Conservation (phyloP, 768 basidiomycete genomes). For the Jaapia argillacea region DNA sequence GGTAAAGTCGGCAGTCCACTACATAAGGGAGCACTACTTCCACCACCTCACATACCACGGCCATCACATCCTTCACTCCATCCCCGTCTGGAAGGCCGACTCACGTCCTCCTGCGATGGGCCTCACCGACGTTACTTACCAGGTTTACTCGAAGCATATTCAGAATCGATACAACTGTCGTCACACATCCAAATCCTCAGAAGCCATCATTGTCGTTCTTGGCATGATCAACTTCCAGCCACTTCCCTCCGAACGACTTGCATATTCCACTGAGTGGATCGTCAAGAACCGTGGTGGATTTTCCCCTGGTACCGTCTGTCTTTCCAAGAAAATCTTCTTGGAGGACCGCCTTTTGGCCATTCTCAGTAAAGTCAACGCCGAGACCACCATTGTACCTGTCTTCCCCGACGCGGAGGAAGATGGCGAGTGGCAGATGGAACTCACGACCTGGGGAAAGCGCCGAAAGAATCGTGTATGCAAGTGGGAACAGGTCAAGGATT, state of each 20-base stretch:
- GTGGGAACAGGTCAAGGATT: slow-evolving; percentile 2
- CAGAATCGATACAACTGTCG: neutral
- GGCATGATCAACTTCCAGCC: slow-evolving; percentile 8
- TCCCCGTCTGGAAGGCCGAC: slow-evolving; percentile 6
- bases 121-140: slow-evolving; percentile 4
- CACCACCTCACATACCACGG: slow-evolving; percentile 3
- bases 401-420: slow-evolving; percentile 7
- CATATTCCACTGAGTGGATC: slow-evolving; percentile 2
- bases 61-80: slow-evolving; percentile 11
- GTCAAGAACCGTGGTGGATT: neutral
- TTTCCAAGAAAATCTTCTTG: slow-evolving; percentile 9
- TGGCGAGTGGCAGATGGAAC: slow-evolving; percentile 11
- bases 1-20: slow-evolving; percentile 5
- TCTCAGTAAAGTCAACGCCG: slow-evolving; percentile 8
- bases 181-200: no score
- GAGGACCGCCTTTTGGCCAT: slow-evolving; percentile 6
- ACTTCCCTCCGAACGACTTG: neutral
- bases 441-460: slow-evolving; percentile 9
- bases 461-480: slow-evolving; percentile 2
- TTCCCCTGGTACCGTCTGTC: slow-evolving; percentile 7
- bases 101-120: neutral
- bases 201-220: slow-evolving; percentile 9
- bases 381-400: slow-evolving; percentile 12
- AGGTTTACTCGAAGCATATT: slow-evolving; percentile 5
- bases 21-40: slow-evolving; percentile 7